phyloP scores from a whole-genome alignment of 495 filamentous ascomycete species.

The Penicillium taxi region DNA sequence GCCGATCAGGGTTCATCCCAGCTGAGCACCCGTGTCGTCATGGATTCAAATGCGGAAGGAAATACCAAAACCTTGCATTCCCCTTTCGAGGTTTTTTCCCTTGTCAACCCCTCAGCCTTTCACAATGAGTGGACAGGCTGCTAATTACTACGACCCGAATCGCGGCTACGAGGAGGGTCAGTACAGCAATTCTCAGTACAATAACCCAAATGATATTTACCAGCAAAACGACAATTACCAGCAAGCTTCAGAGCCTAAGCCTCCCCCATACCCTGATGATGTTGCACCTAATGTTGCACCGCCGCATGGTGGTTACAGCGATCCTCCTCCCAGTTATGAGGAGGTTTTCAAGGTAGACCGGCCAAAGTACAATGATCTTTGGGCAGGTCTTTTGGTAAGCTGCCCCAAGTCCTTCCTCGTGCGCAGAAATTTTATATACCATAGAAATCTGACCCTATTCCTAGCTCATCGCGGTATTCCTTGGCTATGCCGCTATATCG shows the following conservation, averaged over 20 bases:
- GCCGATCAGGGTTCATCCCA: conserved; percentile 9
- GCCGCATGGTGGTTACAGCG: conserved; percentile 24
- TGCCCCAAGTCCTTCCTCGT: not conserved
- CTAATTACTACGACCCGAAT: conserved; percentile 32
- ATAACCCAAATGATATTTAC: conserved; percentile 9
- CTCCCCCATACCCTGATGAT: conserved; percentile 19
- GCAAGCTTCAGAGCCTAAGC: conserved; percentile 22
- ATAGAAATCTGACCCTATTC: conserved; percentile 3
- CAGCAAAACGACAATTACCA: conserved; percentile 16
- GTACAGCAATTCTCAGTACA: conserved; percentile 8
- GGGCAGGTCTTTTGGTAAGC: conserved; percentile 70
- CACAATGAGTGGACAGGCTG: conserved; percentile 39
- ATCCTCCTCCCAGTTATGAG: conserved; percentile 45
- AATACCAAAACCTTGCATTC: conserved; percentile 16
- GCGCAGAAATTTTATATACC: not conserved
- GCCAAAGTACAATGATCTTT: conserved; percentile 82
- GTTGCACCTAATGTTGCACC: conserved; percentile 26
- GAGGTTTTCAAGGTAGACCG: conserved; percentile 71
- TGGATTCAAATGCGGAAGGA: conserved; percentile 15
- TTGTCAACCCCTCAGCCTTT: conserved; percentile 8
- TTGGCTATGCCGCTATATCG: conserved; percentile 71
- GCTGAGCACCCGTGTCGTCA: conserved; percentile 16
- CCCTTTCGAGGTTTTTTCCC: conserved; percentile 3
- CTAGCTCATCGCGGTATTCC: conserved; percentile 62
- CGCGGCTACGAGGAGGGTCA: conserved; percentile 23